Conservation (phyloP, 139 green algal species). For the Pseudopediastrum boryanum region DNA sequence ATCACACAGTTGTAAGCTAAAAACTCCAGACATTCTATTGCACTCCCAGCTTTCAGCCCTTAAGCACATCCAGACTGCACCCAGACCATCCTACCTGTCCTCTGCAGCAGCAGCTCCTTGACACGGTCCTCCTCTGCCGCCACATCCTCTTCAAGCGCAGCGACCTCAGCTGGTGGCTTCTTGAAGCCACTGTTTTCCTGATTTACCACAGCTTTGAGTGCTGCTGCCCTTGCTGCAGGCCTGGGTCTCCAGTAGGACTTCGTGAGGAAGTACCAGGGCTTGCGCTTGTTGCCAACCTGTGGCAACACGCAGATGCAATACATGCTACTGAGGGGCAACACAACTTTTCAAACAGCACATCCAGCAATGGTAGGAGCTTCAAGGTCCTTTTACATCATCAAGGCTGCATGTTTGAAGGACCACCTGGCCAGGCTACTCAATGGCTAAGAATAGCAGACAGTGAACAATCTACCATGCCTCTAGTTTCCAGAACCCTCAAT, state of each 20-base stretch:
- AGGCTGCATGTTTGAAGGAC: too few relatives aligned
- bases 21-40: background rate
- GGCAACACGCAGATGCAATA: too few relatives aligned
- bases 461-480: too few relatives aligned
- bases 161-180: background rate
- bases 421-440: too few relatives aligned
- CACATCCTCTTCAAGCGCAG: constrained; percentile 67
- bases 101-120: constrained; percentile 51
- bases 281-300: constrained; percentile 40
- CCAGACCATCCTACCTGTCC: background rate
- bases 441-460: too few relatives aligned
- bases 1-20: background rate
- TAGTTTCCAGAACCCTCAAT: too few relatives aligned
- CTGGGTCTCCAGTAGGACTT: constrained; percentile 69
- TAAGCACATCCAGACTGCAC: too few relatives aligned
- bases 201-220: constrained; percentile 14
- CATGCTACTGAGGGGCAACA: too few relatives aligned
- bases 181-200: constrained; percentile 16
- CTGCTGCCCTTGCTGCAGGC: background rate
- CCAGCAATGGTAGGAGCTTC: too few relatives aligned
- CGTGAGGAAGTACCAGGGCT: constrained; percentile 62
- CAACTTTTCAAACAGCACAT: too few relatives aligned
- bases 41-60: background rate
- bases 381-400: too few relatives aligned
- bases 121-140: constrained; percentile 69